phyloP scores from a whole-genome alignment of 2,329 filamentous ascomycete species.

The Phaeosphaeria sp. region DNA sequence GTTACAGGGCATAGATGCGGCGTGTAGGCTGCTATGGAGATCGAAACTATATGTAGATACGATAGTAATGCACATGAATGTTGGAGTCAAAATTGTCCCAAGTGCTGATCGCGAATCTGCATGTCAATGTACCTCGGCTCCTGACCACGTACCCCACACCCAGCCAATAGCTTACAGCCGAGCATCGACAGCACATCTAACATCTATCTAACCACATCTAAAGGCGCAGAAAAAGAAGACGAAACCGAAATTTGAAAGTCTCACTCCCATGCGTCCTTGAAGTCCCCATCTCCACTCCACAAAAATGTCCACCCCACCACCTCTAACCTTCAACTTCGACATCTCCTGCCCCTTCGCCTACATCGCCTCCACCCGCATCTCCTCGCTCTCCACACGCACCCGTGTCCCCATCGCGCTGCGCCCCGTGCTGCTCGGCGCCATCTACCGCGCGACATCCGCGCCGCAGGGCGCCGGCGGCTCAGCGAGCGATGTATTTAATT shows the following conservation, averaged over 20 bases:
- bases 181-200: not conserved
- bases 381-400: slow-evolving; percentile 37
- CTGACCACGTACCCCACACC: not conserved
- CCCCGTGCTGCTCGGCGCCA: slow-evolving; percentile 43
- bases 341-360: slow-evolving; percentile 49
- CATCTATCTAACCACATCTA: not conserved
- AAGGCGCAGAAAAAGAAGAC: not conserved
- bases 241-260: too few relatives aligned
- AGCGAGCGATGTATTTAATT: slow-evolving; percentile 45
- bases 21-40: too few relatives aligned
- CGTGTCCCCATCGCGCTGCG: slow-evolving; percentile 32
- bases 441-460: slow-evolving; percentile 45
- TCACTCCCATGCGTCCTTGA: too few relatives aligned
- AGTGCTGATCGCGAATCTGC: not conserved
- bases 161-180: not conserved
- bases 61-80: too few relatives aligned
- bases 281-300: not conserved
- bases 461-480: slow-evolving; percentile 45
- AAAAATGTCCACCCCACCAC: not conserved
- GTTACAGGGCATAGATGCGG: slow-evolving; percentile 27
- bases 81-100: not conserved
- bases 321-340: slow-evolving; percentile 36
- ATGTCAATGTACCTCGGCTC: not conserved
- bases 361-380: slow-evolving; percentile 44
- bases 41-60: too few relatives aligned